These are phyloP conservation scores for Cordyceps cicadae DNA, from an alignment of 2,329 filamentous ascomycete species.

Conservation along the genomic window DNA sequence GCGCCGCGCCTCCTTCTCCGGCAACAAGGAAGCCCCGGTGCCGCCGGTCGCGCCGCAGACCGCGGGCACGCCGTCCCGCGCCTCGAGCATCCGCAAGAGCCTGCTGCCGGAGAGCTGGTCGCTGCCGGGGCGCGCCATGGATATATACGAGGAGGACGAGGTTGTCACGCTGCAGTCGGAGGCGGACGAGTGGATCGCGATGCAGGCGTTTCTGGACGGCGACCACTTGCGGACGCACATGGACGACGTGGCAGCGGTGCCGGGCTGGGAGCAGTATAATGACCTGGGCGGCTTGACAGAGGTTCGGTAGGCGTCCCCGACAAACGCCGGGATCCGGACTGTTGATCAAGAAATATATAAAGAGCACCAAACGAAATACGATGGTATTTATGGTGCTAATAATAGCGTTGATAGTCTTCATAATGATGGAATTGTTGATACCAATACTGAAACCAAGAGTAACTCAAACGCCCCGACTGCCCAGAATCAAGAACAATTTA, in stretches of 20 bases:
- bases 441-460: background rate
- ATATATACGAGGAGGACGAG: conserved; percentile 21
- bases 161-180: conserved; percentile 18
- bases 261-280: conserved; percentile 39
- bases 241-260: conserved; percentile 20
- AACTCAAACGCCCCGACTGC: background rate
- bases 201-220: conserved; percentile 29
- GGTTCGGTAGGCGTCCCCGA: conserved; percentile 20
- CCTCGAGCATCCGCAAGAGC: conserved; percentile 14
- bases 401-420: no score
- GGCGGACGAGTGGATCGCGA: conserved; percentile 28
- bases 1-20: background rate
- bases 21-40: conserved; percentile 6
- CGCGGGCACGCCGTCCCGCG: background rate
- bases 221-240: conserved; percentile 13
- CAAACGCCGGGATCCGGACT: background rate
- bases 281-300: conserved; percentile 38
- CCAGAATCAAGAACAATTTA: background rate
- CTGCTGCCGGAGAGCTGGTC: conserved; percentile 15
- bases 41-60: conserved; percentile 2
- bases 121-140: conserved; percentile 10
- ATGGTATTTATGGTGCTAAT: background rate
- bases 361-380: background rate
- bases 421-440: background rate
- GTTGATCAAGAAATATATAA: background rate